These are phyloP conservation scores for Crithidia fasciculata DNA, from an alignment of 208 protist species.

Conservation along the genomic window DNA sequence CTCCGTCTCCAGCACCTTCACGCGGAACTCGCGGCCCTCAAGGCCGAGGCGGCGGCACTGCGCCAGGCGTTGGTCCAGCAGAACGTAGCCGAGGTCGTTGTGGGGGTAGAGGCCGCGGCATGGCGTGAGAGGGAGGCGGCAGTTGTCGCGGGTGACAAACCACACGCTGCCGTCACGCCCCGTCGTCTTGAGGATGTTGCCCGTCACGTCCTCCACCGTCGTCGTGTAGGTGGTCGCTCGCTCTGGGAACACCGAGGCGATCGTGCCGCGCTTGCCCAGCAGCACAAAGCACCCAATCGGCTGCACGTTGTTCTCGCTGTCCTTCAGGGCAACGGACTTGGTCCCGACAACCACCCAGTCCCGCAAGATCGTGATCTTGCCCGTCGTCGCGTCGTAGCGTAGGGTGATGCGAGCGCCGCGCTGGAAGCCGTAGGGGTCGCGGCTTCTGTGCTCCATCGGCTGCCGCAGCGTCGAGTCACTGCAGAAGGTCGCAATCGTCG, in stretches of 20 bases:
- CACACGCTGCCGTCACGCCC: conserved; percentile 38
- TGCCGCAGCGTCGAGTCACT: conserved; percentile 79
- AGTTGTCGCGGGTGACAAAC: conserved; percentile 71
- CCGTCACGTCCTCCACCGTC: conserved; percentile 57
- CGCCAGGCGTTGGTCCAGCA: conserved; percentile 63
- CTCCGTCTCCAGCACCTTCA: conserved; percentile 49
- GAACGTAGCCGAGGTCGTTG: conserved; percentile 66
- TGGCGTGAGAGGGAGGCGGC: conserved; percentile 70
- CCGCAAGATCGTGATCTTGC: conserved; percentile 58
- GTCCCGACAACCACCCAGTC: conserved; percentile 84
- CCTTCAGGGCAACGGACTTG: conserved; percentile 41
- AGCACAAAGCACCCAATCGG: conserved; percentile 75
- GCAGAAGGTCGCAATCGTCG: conserved; percentile 53
- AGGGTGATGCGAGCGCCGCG: conserved; percentile 78
- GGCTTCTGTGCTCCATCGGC: conserved; percentile 54
- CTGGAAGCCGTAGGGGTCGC: conserved; percentile 74
- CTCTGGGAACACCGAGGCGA: conserved; percentile 73
- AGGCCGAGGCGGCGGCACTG: conserved; percentile 57
- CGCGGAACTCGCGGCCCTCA: conserved; percentile 40
- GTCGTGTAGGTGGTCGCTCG: conserved; percentile 38
- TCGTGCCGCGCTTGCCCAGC: conserved; percentile 67
- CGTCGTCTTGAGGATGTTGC: conserved; percentile 51
- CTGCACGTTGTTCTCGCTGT: conserved; percentile 36
- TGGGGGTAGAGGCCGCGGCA: conserved; percentile 29
- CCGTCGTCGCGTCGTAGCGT: conserved; percentile 52